Conservation (phyloP, 1,139 yeast genomes). For the Debaryomyces sp. region DNA sequence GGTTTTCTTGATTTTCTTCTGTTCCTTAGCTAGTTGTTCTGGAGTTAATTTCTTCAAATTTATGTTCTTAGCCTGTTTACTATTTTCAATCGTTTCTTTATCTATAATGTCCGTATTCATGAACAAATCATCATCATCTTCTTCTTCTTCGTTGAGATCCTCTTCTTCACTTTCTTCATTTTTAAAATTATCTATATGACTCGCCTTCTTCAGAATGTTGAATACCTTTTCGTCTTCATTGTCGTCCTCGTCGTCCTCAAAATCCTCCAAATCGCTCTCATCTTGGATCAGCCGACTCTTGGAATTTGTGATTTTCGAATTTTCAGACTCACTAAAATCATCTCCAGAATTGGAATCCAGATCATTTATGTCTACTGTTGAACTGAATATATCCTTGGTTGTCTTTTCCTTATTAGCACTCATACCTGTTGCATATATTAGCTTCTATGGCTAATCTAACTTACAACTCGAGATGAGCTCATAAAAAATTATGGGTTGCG, state of each 20-base stretch:
- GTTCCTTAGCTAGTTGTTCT: conserved; percentile 57
- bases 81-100: conserved; percentile 22
- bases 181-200: conserved; percentile 11
- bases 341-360: neutral
- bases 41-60: conserved; percentile 55
- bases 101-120: conserved; percentile 16
- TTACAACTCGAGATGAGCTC: conserved; percentile 1
- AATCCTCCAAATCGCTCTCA: conserved; percentile 13
- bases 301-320: conserved; percentile 8
- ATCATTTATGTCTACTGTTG: neutral
- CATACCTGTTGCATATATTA: neutral
- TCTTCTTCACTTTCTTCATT: conserved; percentile 16
- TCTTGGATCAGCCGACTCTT: conserved; percentile 10
- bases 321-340: neutral
- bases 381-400: neutral
- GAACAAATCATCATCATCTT: conserved; percentile 12
- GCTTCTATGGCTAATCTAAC: neutral
- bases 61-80: conserved; percentile 23
- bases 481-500: neutral
- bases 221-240: conserved; percentile 12
- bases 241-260: conserved; percentile 12
- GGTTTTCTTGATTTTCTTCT: conserved; percentile 64
- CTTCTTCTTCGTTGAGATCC: conserved; percentile 13
- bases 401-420: neutral
- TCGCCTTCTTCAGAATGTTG: conserved; percentile 12